Evolutionary conservation across 352 stramenopile species (phyloP), one percentile per base, ranked within the genome.

Genomic region (Phytophthora sansomeana): DNA sequence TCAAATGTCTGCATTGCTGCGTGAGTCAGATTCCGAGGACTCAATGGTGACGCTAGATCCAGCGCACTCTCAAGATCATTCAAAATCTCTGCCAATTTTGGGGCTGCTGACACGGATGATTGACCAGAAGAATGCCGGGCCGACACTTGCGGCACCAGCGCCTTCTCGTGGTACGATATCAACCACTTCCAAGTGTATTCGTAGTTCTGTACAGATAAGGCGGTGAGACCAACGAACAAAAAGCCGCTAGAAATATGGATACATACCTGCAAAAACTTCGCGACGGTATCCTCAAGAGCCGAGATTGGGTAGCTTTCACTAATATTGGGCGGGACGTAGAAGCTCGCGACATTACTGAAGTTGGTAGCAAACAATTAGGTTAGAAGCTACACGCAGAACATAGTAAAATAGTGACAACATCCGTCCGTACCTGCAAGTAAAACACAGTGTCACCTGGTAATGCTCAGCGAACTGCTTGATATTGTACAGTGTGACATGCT

Each of bases 381-480:
- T 67, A 58, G 51, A 39, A 28, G 16, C 32, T 14, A 30, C 13
- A 51, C 24, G 32, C 8, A 44, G 17, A 33, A 47, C 1, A 50
- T 48, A 26, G 33, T 8, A 49, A 24, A 49, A 41, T 17, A 29
- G 21, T 26, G 16, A 41, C 42, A 28, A 43, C 24, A 28, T 3
- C 44, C 24, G 26, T 3, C 44, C 60, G 26, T 83, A 94, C 86
- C 83, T 94, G 82, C 82, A 92, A 1, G 88, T 94, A 64, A 96
- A 96, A 72, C 86, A 94, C 44, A 95, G 51, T 13, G 87, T 91
- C 19, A 95, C 83, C 63, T 96, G 88, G 55, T 95, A 95, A 56
- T 96, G 88, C 63, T 96, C 88, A 2, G 88, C 88, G 44, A 96
- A 95, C 63, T 96, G 88, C 63, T 92, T 93, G 66, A 95, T 95